phyloP scores from a whole-genome alignment of 2,329 filamentous ascomycete species.

The Xylariaceae sp. region DNA sequence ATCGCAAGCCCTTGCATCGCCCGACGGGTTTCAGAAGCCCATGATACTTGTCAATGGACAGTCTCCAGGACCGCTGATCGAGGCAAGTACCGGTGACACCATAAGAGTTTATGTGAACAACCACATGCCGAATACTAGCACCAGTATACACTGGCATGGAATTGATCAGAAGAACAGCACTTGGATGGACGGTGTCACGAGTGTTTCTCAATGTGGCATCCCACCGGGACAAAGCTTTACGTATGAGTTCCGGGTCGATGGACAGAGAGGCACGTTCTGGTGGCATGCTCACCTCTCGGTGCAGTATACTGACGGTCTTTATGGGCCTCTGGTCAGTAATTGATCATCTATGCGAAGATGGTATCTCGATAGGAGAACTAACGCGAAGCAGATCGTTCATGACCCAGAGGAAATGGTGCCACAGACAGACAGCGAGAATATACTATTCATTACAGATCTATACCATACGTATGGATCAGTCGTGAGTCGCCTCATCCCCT shows the following conservation, averaged over 20 bases:
- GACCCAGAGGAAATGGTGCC: slow-evolving; percentile 32
- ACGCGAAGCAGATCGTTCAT: slow-evolving; percentile 30
- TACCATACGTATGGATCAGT: slow-evolving; percentile 35
- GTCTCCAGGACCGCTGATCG: slow-evolving; percentile 41
- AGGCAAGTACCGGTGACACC: slow-evolving; percentile 41
- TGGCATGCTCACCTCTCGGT: slow-evolving; percentile 61
- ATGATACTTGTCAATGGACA: slow-evolving; percentile 40
- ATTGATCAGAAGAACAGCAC: slow-evolving; percentile 60
- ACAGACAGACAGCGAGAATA: slow-evolving; percentile 31
- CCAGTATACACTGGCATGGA: slow-evolving; percentile 66
- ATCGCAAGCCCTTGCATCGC: slow-evolving; percentile 28
- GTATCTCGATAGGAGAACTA: neutral
- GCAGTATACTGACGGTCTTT: slow-evolving; percentile 63
- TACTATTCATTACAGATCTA: slow-evolving; percentile 37
- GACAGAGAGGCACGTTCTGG: slow-evolving; percentile 37
- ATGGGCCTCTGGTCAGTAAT: slow-evolving; percentile 51
- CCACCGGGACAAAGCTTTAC: slow-evolving; percentile 52
- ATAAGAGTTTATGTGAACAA: slow-evolving; percentile 40
- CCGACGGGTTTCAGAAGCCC: slow-evolving; percentile 35
- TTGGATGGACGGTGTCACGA: slow-evolving; percentile 62
- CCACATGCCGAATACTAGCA: slow-evolving; percentile 34
- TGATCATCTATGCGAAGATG: neutral
- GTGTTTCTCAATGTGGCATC: slow-evolving; percentile 59
- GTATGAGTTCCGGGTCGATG: slow-evolving; percentile 55
- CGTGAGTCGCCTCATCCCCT: slow-evolving; percentile 14